Conservation (phyloP, 202 grass and related monocot genomes). For the Hordeum pubiflorum region DNA sequence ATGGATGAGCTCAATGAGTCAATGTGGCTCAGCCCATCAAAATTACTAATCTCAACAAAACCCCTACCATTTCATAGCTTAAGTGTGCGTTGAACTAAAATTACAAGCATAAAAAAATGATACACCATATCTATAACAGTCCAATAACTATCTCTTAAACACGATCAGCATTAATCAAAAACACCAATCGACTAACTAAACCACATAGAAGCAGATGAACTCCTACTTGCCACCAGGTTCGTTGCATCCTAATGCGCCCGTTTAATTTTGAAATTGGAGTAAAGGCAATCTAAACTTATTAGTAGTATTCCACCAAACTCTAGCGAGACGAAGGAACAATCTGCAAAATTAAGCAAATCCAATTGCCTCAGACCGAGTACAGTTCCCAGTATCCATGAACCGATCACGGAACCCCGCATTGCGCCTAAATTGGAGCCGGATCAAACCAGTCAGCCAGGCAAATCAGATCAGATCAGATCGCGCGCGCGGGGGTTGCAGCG, state of each 20-base stretch:
- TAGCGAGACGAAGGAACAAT: background rate
- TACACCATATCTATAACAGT: too few species aligned
- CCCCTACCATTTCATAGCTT: background rate
- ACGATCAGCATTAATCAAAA: background rate
- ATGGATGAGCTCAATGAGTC: background rate
- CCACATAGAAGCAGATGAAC: background rate
- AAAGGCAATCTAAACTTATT: background rate
- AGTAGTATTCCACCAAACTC: background rate
- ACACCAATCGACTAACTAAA: background rate
- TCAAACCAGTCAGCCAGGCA: too few species aligned
- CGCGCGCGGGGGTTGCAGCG: background rate
- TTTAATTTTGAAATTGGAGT: background rate
- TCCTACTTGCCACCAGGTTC: background rate
- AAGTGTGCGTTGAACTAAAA: background rate
- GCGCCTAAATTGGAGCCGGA: background rate
- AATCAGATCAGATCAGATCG: constrained; percentile 32
- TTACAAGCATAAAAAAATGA: background rate
- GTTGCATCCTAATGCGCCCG: background rate
- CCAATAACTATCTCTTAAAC: background rate
- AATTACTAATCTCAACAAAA: background rate
- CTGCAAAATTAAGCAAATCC: background rate
- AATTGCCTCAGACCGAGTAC: background rate
- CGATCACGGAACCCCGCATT: constrained; percentile 2
- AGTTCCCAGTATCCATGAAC: too few species aligned
- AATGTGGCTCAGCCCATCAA: background rate